These are phyloP conservation scores for Daldinia caldariorum DNA, from an alignment of 495 filamentous ascomycete genomes.

Conservation along the genomic window DNA sequence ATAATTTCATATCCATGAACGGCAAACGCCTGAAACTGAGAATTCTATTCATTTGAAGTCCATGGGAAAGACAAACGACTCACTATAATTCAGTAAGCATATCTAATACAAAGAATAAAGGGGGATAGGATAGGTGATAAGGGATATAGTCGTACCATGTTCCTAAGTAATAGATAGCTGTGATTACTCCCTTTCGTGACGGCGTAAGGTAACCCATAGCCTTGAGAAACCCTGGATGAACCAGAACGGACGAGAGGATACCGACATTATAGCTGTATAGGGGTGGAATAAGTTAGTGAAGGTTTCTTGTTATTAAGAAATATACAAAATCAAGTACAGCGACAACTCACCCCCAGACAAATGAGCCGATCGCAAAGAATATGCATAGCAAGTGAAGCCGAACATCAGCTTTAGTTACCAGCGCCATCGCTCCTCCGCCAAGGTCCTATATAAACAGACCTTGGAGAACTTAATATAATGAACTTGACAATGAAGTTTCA, in stretches of 20 bases:
- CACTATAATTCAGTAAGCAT: constrained; percentile 21
- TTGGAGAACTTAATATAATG: background rate
- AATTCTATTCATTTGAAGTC: too few species aligned
- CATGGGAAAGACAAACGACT: constrained; percentile 8
- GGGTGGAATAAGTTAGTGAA: constrained; percentile 3
- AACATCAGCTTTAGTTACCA: constrained; percentile 51
- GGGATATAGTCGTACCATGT: constrained; percentile 51
- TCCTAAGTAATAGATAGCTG: constrained; percentile 66
- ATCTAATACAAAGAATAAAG: background rate
- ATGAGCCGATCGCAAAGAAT: constrained; percentile 66
- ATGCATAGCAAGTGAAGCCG: constrained; percentile 60
- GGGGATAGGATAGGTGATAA: too few species aligned
- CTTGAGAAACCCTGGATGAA: constrained; percentile 61
- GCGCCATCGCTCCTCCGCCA: constrained; percentile 19
- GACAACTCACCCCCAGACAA: constrained; percentile 65
- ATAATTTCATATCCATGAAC: background rate
- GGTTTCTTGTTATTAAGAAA: too few species aligned
- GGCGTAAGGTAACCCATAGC: constrained; percentile 56
- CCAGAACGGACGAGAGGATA: constrained; percentile 64
- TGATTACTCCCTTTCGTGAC: constrained; percentile 60
- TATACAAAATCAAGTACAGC: background rate
- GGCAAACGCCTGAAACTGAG: too few species aligned
- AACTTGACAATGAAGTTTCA: background rate
- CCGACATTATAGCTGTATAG: constrained; percentile 64
- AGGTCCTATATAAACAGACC: background rate